Conservation (phyloP, 2,329 filamentous ascomycete species). For the Orbilia blumenaviensis region DNA sequence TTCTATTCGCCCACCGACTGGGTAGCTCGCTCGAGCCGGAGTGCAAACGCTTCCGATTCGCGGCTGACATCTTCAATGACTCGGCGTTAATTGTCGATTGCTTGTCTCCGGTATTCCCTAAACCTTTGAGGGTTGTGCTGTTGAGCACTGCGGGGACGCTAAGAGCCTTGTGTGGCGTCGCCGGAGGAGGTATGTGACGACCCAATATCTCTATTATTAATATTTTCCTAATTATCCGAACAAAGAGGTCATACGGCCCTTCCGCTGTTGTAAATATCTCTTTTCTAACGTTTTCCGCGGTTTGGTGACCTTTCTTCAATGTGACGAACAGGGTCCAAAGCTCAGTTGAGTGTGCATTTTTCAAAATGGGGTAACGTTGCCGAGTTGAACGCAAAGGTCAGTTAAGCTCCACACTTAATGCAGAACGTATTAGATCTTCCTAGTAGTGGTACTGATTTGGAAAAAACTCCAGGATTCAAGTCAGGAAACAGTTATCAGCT, state of each 20-base stretch:
- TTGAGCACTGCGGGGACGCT: conserved; percentile 71
- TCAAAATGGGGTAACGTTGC: conserved; percentile 85
- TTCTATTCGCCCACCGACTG: conserved; percentile 82
- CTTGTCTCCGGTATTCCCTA: conserved; percentile 77
- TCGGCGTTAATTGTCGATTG: conserved; percentile 85
- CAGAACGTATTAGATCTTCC: conserved; percentile 25
- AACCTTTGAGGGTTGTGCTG: conserved; percentile 67
- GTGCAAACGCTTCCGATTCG: conserved; percentile 86
- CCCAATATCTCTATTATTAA: conserved; percentile 3
- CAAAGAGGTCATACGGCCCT: conserved; percentile 40
- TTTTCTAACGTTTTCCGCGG: not conserved
- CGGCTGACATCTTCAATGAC: conserved; percentile 90
- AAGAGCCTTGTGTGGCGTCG: conserved; percentile 82
- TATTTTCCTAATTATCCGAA: conserved; percentile 17
- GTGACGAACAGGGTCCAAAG: conserved; percentile 74
- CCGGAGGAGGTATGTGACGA: conserved; percentile 68
- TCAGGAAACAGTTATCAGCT: conserved; percentile 90
- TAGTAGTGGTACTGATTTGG: conserved; percentile 30
- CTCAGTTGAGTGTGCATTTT: conserved; percentile 90
- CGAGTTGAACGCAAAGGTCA: conserved; percentile 81
- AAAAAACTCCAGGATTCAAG: conserved; percentile 75
- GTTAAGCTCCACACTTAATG: conserved; percentile 59
- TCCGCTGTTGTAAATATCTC: not conserved
- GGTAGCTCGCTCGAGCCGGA: conserved; percentile 87
- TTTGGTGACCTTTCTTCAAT: no score